phyloP scores from a whole-genome alignment of 495 filamentous ascomycete species.

The Penicillium canariense region DNA sequence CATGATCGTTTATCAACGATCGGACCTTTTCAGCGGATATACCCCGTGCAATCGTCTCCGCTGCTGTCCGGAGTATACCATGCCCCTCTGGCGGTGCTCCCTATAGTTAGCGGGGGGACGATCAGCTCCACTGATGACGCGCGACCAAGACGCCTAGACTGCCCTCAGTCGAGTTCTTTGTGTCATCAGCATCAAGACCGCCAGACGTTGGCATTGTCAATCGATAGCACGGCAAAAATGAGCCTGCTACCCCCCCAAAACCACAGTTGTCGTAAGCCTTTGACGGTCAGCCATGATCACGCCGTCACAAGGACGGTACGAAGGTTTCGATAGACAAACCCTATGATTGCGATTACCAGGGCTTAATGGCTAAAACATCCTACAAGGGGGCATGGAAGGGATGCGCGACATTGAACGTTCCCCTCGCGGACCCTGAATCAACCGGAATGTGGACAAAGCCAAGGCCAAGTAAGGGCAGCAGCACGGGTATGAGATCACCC shows the following conservation, averaged over 20 bases:
- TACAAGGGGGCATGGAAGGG: constrained; percentile 24
- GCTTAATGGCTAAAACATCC: constrained; percentile 25
- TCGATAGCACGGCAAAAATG: not conserved
- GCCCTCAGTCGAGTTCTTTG: no score
- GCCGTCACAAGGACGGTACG: not conserved
- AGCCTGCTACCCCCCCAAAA: no score
- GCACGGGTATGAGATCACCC: constrained; percentile 14
- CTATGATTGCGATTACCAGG: not conserved
- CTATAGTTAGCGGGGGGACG: not conserved
- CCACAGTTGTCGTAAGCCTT: no score
- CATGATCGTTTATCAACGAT: not conserved
- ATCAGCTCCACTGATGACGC: not conserved
- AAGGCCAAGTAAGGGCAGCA: constrained; percentile 28
- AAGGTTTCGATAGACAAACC: not conserved
- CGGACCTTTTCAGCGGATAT: not conserved
- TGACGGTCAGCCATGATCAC: not conserved
- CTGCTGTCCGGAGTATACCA: not conserved
- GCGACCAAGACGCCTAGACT: not conserved
- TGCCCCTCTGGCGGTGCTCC: not conserved
- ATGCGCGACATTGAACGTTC: constrained; percentile 32
- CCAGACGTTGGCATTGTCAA: not conserved
- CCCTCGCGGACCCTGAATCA: constrained; percentile 32
- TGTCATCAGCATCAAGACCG: not conserved
- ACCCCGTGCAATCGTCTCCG: not conserved
- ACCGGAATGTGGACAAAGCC: constrained; percentile 16